phyloP scores from a whole-genome alignment of 164 flowering plant genomes.

The Litsea cubeba region DNA sequence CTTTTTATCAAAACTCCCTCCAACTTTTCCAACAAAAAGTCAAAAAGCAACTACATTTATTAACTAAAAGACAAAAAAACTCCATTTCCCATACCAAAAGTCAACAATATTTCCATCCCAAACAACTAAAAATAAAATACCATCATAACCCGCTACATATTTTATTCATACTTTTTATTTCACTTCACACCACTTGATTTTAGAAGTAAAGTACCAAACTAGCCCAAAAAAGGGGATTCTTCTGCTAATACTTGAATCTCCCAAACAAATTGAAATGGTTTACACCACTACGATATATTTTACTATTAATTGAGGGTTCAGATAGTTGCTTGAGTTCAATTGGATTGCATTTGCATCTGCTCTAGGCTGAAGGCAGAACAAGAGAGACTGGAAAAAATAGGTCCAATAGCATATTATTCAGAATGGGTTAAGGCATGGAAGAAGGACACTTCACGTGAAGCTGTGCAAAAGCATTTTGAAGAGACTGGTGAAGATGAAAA shows the following conservation, averaged over 20 bases:
- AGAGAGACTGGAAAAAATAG: conserved; percentile 56
- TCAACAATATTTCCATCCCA: too few relatives aligned
- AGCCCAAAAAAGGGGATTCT: background rate
- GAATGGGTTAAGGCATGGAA: conserved; percentile 98
- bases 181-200: too few relatives aligned
- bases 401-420: conserved; percentile 92
- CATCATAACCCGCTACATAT: too few relatives aligned
- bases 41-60: too few relatives aligned
- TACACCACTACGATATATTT: background rate
- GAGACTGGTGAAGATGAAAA: conserved; percentile 99
- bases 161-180: too few relatives aligned
- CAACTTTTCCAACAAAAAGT: too few relatives aligned
- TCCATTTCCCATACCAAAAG: too few relatives aligned
- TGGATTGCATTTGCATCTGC: background rate
- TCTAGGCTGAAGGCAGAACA: conserved; percentile 70
- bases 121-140: too few relatives aligned
- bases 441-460: conserved; percentile 87
- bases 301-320: background rate
- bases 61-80: too few relatives aligned
- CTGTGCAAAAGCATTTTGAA: conserved; percentile 88
- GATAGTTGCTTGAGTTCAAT: background rate
- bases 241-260: background rate
- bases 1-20: too few relatives aligned
- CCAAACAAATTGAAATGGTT: background rate
- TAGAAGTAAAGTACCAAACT: too few relatives aligned